Conservation (phyloP, 176 grass and related monocot species). For the Zoysia japonica region DNA sequence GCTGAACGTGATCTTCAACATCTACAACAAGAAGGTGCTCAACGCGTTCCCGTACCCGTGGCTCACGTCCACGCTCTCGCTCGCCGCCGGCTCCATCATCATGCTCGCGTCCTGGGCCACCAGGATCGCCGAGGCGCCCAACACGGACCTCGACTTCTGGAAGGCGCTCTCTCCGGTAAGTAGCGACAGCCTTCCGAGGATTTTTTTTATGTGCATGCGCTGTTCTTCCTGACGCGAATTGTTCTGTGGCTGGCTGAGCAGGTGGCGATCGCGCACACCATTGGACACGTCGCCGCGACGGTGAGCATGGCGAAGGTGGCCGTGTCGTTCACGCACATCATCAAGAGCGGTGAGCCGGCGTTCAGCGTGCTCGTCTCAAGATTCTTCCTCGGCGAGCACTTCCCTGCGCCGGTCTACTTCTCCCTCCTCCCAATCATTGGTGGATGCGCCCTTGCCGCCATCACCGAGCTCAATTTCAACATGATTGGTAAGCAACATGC, state of each 20-base stretch:
- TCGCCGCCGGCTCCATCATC: conserved; percentile 90
- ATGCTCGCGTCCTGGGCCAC: conserved; percentile 89
- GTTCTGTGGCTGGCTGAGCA: conserved; percentile 18
- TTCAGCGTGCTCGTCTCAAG: conserved; percentile 89
- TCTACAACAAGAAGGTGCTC: conserved; percentile 98
- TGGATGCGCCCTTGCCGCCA: conserved; percentile 80
- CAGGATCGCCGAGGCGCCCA: conserved; percentile 59
- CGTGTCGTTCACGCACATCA: conserved; percentile 96
- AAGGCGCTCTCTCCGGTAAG: conserved; percentile 79
- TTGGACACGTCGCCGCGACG: conserved; percentile 93
- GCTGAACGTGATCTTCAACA: conserved; percentile 95
- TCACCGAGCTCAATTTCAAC: conserved; percentile 97
- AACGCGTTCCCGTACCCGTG: conserved; percentile 96
- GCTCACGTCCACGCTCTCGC: conserved; percentile 82
- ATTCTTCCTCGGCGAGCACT: conserved; percentile 71
- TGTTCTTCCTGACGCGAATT: background rate
- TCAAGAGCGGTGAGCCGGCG: conserved; percentile 94
- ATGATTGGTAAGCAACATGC: conserved; percentile 64
- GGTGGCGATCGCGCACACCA: conserved; percentile 95
- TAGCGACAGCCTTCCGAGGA: conserved; percentile 5
- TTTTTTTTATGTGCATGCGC: background rate
- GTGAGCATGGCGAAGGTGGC: conserved; percentile 99
- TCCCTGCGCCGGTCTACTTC: conserved; percentile 74
- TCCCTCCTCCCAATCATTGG: conserved; percentile 90
- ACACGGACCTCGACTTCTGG: conserved; percentile 84